These are phyloP conservation scores for Stachybotrys elegans DNA, from an alignment of 2,329 filamentous ascomycete species.

Conservation along the genomic window DNA sequence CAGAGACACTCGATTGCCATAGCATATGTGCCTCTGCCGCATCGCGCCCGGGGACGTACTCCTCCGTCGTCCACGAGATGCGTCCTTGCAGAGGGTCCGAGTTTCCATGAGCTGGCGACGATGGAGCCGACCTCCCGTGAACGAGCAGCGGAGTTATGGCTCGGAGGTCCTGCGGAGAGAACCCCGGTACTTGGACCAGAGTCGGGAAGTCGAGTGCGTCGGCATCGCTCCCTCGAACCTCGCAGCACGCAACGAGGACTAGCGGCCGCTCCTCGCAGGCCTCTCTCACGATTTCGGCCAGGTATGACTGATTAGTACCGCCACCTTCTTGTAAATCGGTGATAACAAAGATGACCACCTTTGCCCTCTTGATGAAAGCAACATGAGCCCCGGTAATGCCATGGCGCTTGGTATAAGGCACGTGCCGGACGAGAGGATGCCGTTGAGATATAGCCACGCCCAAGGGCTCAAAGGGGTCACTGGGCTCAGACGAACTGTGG, in stretches of 20 bases:
- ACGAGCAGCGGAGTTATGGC: slow-evolving; percentile 48
- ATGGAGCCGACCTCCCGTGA: slow-evolving; percentile 22
- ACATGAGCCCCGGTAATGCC: slow-evolving; percentile 62
- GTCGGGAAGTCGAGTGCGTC: slow-evolving; percentile 43
- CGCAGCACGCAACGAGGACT: slow-evolving; percentile 48
- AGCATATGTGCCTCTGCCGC: slow-evolving; percentile 36
- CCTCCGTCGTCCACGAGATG: slow-evolving; percentile 41
- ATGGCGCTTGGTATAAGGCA: slow-evolving; percentile 61
- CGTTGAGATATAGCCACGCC: slow-evolving; percentile 57
- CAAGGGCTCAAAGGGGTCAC: slow-evolving; percentile 69
- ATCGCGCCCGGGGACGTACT: slow-evolving; percentile 34
- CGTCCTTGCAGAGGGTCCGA: slow-evolving; percentile 20
- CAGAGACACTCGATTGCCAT: slow-evolving; percentile 39
- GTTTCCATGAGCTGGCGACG: slow-evolving; percentile 11
- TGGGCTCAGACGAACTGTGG: slow-evolving; percentile 33
- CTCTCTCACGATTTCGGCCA: slow-evolving; percentile 39
- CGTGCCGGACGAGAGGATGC: slow-evolving; percentile 61
- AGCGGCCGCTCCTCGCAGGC: slow-evolving; percentile 44
- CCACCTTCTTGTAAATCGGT: slow-evolving; percentile 41
- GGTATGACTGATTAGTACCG: slow-evolving; percentile 46
- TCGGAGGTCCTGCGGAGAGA: slow-evolving; percentile 41
- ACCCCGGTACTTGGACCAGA: slow-evolving; percentile 44
- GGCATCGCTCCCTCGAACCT: slow-evolving; percentile 32
- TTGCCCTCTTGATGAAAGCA: slow-evolving; percentile 56
- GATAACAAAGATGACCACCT: slow-evolving; percentile 56